Evolutionary conservation across 805 yeast species (phyloP).

Genomic region (Komagataella kurtzmanii): DNA sequence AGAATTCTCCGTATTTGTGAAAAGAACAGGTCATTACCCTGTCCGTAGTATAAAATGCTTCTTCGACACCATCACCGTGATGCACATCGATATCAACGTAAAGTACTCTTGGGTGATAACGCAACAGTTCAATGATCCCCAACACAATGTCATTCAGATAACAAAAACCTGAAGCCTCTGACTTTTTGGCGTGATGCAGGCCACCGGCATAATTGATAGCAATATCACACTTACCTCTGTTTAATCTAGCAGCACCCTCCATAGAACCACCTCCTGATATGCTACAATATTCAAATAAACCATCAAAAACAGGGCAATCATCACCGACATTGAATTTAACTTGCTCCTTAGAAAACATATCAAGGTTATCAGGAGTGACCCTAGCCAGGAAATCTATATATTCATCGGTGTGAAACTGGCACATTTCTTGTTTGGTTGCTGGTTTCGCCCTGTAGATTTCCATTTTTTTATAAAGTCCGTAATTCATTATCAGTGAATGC

Average conservation of each 20-base stretch:
- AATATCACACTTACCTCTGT: constrained; percentile 74
- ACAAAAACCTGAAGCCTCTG: constrained; percentile 85
- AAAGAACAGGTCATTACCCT: constrained; percentile 84
- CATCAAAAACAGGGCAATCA: constrained; percentile 80
- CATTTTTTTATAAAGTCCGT: constrained; percentile 93
- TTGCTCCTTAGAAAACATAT: constrained; percentile 76
- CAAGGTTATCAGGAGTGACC: constrained; percentile 87
- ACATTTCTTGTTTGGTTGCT: constrained; percentile 95
- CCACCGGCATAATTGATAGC: constrained; percentile 95
- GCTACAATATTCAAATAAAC: constrained; percentile 61
- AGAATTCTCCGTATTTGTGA: constrained; percentile 87
- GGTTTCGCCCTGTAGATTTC: constrained; percentile 95
- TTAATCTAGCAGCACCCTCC: constrained; percentile 79
- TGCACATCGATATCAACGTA: constrained; percentile 87
- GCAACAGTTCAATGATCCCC: constrained; percentile 64
- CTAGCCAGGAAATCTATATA: constrained; percentile 85
- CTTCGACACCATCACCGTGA: constrained; percentile 94
- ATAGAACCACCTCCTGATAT: constrained; percentile 82
- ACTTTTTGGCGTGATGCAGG: constrained; percentile 83
- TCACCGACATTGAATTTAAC: constrained; percentile 93
- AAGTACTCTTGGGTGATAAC: constrained; percentile 76
- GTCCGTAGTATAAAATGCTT: constrained; percentile 85
- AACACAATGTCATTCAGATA: constrained; percentile 83
- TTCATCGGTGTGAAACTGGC: constrained; percentile 96
- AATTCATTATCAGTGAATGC: constrained; percentile 91